phyloP scores from a whole-genome alignment of 192 early-diverging fungal species.

The Podila verticillata region DNA sequence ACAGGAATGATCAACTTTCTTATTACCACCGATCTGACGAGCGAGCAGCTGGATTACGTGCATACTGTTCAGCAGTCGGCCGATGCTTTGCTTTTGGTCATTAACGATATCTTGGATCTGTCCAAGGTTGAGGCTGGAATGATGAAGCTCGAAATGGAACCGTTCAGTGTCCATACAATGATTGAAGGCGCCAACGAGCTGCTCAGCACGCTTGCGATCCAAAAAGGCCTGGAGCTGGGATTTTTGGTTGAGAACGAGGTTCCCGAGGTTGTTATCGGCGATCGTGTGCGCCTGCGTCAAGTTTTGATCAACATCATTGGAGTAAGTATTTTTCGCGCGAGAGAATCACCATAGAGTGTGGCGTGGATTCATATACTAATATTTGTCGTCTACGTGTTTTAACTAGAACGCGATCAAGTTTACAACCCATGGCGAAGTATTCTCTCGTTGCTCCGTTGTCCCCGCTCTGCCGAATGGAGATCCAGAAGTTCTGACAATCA shows the following conservation, averaged over 20 bases:
- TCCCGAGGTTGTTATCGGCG: conserved; percentile 74
- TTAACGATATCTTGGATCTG: conserved; percentile 87
- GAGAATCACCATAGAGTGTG: too few species aligned
- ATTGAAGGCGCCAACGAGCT: conserved; percentile 78
- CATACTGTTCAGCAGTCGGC: conserved; percentile 81
- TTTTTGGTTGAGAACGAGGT: conserved; percentile 79
- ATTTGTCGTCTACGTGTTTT: not conserved
- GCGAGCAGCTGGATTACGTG: conserved; percentile 81
- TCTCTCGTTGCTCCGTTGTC: conserved; percentile 62
- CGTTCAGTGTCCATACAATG: conserved; percentile 69
- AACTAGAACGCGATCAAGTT: conserved; percentile 85
- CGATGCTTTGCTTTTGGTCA: conserved; percentile 78
- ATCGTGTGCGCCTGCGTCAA: conserved; percentile 80
- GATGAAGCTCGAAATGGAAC: conserved; percentile 80
- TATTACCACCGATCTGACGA: conserved; percentile 79
- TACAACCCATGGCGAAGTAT: conserved; percentile 76
- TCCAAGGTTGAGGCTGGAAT: conserved; percentile 87
- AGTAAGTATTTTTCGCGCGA: conserved; percentile 44
- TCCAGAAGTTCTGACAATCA: conserved; percentile 58
- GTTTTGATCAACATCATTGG: conserved; percentile 83
- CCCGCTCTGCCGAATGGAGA: conserved; percentile 14
- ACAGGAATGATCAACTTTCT: conserved; percentile 79
- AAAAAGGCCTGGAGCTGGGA: conserved; percentile 74
- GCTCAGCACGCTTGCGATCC: conserved; percentile 74
- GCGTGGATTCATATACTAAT: not conserved